Evolutionary conservation across 148 eudicot genomes (phyloP), one percentile per base, ranked within the genome.

Genomic region (Rheum nobile): DNA sequence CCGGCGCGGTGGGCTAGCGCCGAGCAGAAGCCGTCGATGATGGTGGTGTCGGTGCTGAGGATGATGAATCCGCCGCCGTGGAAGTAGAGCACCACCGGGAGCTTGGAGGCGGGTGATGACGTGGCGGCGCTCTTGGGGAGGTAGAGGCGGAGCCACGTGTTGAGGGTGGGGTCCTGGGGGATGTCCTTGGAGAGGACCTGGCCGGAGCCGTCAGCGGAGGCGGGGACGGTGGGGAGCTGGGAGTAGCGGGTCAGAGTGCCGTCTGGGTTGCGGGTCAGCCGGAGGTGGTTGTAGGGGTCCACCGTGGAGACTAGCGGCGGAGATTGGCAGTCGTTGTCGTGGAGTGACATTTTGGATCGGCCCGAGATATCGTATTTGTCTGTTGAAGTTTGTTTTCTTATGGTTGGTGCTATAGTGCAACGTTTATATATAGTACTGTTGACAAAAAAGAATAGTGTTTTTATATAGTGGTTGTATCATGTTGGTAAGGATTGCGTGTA

Each of bases 31-130:
- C 9, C 29, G 37, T 79, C 71, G 47, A n/a, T 71, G 65, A 42
- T 67, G 10, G 75, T 22, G 12, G 77, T 42, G 6, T 71, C 72
- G 4, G 81, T 71, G 42, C 77, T 72, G 11, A 78, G 44, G 26
- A 75, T 19, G 32, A 82, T 61, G 34, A 82, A 79, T 2, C 84
- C 84, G 3, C 84, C 84, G 9, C 84, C 79, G 48, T 82, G 84
- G 14, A 59, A 80, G 10, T 71, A 82, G 0, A 82, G 72, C 2
- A 76, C 37, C 38, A 82, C 52, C 0, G 82, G 84, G 1, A 79
- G 84, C 43, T 26, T 57, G 0, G n/a, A 14, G 22, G 26, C 42
- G 16, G 12, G 0, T 11, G 48, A 11, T 72, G 14, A 44, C 6
- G 42, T 28, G 4, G 21, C 19, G 1, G 76, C 52, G 22, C 1